Base-by-base conservation (phyloP, 108 stramenopile genomes). In the Conticribra guillardii region DNA sequence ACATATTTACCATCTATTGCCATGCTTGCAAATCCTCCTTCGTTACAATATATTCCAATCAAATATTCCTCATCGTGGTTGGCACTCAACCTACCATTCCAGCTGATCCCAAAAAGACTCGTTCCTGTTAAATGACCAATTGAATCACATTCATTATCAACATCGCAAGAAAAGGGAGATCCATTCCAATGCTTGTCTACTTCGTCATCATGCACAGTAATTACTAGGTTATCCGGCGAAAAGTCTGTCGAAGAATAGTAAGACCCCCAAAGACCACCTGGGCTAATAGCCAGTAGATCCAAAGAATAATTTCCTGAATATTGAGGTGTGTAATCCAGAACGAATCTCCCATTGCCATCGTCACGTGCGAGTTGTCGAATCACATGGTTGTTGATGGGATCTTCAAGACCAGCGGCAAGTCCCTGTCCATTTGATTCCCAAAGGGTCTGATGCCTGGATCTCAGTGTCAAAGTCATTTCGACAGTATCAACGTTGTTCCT, bases 221-320 rank as follows among this genome's bases (percentile, higher is more conserved):
- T 52, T 5, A 61, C 46, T 21, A 61, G 54, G 24, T 61, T 2
- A 37, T 62, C 60, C 28, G 60, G 52, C 19, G 51, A 41, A 32
- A 71, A 71, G 60, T 71, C 70, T 29, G 27, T 30, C 2, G 70
- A 61, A 19, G 70, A 54, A 50, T 37, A 71, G 18, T 44, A 37
- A 3, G 60, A 53, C 17, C 37, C 70, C 7, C 22, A 41, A 29
- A 71, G 45, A 21, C 70, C 70, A 11, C 70, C 70, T 16, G 60
- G 60, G 26, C 34, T 51, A 1, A 54, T 60, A 4, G 60, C 60
- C 4, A 0, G 45, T 24, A 71, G 26, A 50, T 54, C 26, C 60
- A 71, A 3, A 32, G 32, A 49, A 45, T 71, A 71, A 23, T 49
- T 8, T 19, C 70, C 70, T 46, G 60, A 23, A 22, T 41, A 37